phyloP scores from a whole-genome alignment of 2,329 filamentous ascomycete species.

The Alternaria hordeiaustralica region DNA sequence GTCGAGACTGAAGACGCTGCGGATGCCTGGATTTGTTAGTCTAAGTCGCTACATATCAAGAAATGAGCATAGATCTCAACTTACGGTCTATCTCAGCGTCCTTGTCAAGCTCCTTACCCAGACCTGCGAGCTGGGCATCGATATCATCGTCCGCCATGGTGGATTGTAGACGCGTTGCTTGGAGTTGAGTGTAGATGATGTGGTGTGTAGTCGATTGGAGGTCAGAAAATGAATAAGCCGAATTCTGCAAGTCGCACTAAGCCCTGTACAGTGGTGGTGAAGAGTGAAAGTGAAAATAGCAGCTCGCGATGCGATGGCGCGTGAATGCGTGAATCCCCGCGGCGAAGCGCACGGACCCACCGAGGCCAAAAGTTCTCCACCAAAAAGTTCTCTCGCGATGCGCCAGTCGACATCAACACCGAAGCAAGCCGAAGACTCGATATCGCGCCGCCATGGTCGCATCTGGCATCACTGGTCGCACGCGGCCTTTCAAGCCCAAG shows the following conservation, averaged over 20 bases:
- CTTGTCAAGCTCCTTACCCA: constrained; percentile 93
- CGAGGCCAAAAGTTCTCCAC: constrained; percentile 16
- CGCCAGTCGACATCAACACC: constrained; percentile 11
- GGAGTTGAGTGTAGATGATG: not conserved
- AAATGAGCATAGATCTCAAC: not conserved
- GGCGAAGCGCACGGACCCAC: constrained; percentile 31
- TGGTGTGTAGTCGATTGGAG: not conserved
- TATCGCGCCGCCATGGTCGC: constrained; percentile 35
- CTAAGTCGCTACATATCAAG: not conserved
- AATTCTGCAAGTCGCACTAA: not conserved
- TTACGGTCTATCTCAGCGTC: constrained; percentile 90
- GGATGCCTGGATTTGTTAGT: constrained; percentile 61
- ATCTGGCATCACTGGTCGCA: constrained; percentile 50
- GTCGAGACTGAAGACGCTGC: constrained; percentile 84
- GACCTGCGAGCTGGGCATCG: constrained; percentile 79
- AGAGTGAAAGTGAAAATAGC: not conserved
- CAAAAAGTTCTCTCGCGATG: constrained; percentile 34
- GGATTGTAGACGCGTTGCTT: not conserved
- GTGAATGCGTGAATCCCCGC: constrained; percentile 21
- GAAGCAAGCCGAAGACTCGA: not conserved
- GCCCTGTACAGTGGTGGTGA: not conserved
- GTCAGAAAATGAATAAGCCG: not conserved
- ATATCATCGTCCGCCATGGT: constrained; percentile 58
- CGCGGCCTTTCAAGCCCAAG: constrained; percentile 61
- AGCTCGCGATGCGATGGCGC: constrained; percentile 2